Conservation (phyloP, 1,284 basidiomycete genomes). For the Cutaneotrichosporon cavernicola region DNA sequence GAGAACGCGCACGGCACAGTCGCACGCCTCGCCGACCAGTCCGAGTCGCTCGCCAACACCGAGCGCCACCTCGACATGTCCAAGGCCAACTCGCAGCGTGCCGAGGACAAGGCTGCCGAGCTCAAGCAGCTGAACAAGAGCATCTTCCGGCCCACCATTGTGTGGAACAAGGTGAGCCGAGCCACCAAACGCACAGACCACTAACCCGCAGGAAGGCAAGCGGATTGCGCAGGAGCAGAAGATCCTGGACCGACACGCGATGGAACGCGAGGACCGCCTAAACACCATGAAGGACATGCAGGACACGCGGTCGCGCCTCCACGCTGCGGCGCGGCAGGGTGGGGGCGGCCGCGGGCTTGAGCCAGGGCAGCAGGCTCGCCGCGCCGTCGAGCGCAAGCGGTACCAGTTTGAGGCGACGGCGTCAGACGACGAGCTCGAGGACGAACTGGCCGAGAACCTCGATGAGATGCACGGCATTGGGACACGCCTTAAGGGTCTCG, state of each 20-base stretch:
- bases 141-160: constrained; percentile 89
- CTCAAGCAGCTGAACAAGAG: constrained; percentile 74
- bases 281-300: constrained; percentile 80
- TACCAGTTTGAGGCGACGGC: constrained; percentile 94
- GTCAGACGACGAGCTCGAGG: constrained; percentile 85
- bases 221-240: constrained; percentile 87
- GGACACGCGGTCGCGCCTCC: constrained; percentile 81
- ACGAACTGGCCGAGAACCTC: constrained; percentile 83
- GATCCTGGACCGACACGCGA: constrained; percentile 80
- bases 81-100: constrained; percentile 82
- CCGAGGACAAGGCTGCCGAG: constrained; percentile 90
- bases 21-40: constrained; percentile 86
- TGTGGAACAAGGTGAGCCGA: constrained; percentile 70
- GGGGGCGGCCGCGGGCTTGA: not conserved
- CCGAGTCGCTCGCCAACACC: constrained; percentile 79
- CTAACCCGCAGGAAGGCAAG: constrained; percentile 64
- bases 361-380: constrained; percentile 4
- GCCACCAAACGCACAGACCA: not conserved
- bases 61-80: constrained; percentile 93
- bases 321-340: constrained; percentile 59
- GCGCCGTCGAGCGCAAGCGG: constrained; percentile 49
- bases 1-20: constrained; percentile 90
- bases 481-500: constrained; percentile 78
- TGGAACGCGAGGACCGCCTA: constrained; percentile 82
- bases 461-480: constrained; percentile 82